Base-by-base conservation (phyloP, 2,329 filamentous ascomycete species). In the Colletotrichum sp. region DNA sequence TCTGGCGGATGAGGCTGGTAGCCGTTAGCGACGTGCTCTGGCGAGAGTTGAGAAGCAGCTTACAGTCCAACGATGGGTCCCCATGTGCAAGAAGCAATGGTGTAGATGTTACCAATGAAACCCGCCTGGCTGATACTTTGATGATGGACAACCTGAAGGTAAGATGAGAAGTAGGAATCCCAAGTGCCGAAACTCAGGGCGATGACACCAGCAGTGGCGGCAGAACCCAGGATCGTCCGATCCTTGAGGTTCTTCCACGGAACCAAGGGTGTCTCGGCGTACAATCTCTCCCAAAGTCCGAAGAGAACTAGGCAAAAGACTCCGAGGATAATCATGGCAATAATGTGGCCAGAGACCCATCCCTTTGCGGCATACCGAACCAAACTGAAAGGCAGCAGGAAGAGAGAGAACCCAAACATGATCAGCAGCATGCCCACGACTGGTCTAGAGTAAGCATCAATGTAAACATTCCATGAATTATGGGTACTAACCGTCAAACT, bases 381-480 rank as follows among this genome's bases (percentile, higher is more conserved):
- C 30, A 93, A 82, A 18, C 87, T 91, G 79, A 93, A 88, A 1
- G 91, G 91, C 4, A 93, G 85, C 24, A 93, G 82, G 78, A 93
- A 88, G 16, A 91, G 80, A 13, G 86, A 84, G 56, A 91, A 85
- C 4, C 88, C 90, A 10, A 81, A 83, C 48, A 87, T 84, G 79
- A 91, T 76, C 7, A 92, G 81, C 15, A 91, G 70, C 28, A 91
- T 85, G 8, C 90, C 90, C 34, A 88, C 73, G 16, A 87, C 71
- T 74, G 18, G 12, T 43, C 4, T 13, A 0, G 10, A 52, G 43
- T 52, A 13, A 52, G 43, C n/a, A 8, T 16, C 55, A 56, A 61
- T 8, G 32, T 1, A 24, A n/a, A 1, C n/a, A 18, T 60, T 12
- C 0, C 16, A 4, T 43, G 8, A 15, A 13, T 21, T 4, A 8